Evolutionary conservation across 2,329 filamentous ascomycete species (phyloP).

Genomic region (Trichophaea hybrida): DNA sequence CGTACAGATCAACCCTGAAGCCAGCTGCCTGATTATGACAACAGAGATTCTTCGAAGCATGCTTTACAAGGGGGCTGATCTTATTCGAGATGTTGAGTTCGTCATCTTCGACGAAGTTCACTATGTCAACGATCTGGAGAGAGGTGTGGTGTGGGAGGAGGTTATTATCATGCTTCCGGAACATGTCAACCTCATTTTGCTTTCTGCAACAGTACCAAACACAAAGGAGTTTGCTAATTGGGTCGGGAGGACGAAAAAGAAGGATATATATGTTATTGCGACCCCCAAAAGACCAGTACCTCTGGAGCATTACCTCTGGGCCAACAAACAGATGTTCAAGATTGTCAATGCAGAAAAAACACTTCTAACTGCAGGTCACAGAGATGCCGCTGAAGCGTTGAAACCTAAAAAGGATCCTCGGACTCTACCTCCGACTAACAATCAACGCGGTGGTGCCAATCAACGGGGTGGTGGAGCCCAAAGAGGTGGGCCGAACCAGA

Average conservation of each 20-base stretch:
- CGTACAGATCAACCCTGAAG: conserved; percentile 94
- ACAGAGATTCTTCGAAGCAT: conserved; percentile 96
- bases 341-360: conserved; percentile 88
- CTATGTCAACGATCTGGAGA: conserved; percentile 91
- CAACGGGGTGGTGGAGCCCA: conserved; percentile 38
- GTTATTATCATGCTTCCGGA: conserved; percentile 99
- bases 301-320: conserved; percentile 92
- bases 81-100: conserved; percentile 94
- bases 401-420: conserved; percentile 66
- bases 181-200: conserved; percentile 84
- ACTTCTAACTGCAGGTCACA: conserved; percentile 71
- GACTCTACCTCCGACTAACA: conserved; percentile 28
- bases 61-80: conserved; percentile 88
- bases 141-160: conserved; percentile 97
- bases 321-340: conserved; percentile 78
- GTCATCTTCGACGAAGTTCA: conserved; percentile 99
- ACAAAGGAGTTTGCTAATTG: conserved; percentile 96
- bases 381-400: conserved; percentile 70
- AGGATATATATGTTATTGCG: conserved; percentile 97
- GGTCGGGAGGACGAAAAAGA: conserved; percentile 96
- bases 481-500: conserved; percentile 40
- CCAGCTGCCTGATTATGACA: conserved; percentile 97
- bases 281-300: conserved; percentile 91
- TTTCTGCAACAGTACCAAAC: conserved; percentile 94
- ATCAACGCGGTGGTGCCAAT: conserved; percentile 31